Base-by-base conservation (phyloP, 75 land plant species). In the Sequoiadendron giganteum region DNA sequence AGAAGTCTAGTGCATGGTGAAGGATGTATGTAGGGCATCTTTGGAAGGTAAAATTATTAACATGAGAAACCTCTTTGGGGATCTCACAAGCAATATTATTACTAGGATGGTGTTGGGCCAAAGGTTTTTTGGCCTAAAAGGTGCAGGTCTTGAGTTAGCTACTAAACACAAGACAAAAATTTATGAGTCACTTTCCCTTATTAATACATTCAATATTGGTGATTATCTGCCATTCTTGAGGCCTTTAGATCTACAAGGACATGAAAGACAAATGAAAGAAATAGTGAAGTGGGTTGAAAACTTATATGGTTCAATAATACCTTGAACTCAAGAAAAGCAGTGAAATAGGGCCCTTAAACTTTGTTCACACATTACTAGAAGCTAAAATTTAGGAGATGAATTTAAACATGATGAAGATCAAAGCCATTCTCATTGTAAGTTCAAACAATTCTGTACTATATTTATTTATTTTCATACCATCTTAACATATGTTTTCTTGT, bases 201-300 rank as follows among this genome's bases (percentile, higher is more conserved):
- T 88, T 18, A 92, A 92, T 7, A 34, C 87, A 16, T 90, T 91
- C 76, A 86, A 87, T 52, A 54, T 89, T 3, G 91, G 87, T 1
- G 94, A 95, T 86, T 93, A 85, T 56, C 9, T 95, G 48, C 97
- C 95, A 0, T 86, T 86, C 1, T 52, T 91, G 72, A 28, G 68
- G 61, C 87, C 86, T 90, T 2, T 95, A 0, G 94, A 91, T 43
- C 75, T 89, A 48, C 77, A 80, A 6, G 93, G 94, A 11, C 73
- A 88, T 38, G 93, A 89, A 90, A 85, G 86, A 87, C 83, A 32
- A 61, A 65, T 93, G 90, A 85, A 45, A 49, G 34, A 40, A 42
- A 3, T 81, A 43, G 18, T 36, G 28, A 19, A 28, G 82, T 48
- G 72, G 68, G 77, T 83, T 30, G 90, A 91, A 47, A 83, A 21